Evolutionary conservation across 768 basidiomycete genomes (phyloP).

Genomic region (Agaricus bisporus): DNA sequence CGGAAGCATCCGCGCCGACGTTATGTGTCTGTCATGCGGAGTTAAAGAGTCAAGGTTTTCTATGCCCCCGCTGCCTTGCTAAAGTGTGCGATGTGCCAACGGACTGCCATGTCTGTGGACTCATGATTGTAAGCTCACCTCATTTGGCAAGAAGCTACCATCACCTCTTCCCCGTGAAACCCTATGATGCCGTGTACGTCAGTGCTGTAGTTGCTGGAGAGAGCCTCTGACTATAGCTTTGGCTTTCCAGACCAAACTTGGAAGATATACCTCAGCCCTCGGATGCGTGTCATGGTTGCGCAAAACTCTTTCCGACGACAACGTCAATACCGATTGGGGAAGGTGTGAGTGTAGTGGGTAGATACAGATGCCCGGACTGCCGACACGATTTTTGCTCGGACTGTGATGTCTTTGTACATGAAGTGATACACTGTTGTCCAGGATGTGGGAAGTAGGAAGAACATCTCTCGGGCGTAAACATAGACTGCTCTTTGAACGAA

Average conservation of each 20-base stretch:
- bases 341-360: constrained; percentile 77
- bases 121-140: constrained; percentile 98
- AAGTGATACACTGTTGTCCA: constrained; percentile 92
- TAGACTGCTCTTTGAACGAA: too few species aligned
- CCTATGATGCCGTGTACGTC: constrained; percentile 77
- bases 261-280: constrained; percentile 27
- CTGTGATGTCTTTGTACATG: constrained; percentile 95
- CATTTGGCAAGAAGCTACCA: constrained; percentile 96
- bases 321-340: constrained; percentile 36
- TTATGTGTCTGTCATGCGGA: constrained; percentile 93
- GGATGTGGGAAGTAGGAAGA: constrained; percentile 53
- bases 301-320: constrained; percentile 55
- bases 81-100: constrained; percentile 98
- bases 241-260: constrained; percentile 28
- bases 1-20: constrained; percentile 74
- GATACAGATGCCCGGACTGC: constrained; percentile 90
- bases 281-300: constrained; percentile 73
- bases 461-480: too few species aligned
- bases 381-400: constrained; percentile 85
- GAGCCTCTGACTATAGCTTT: constrained; percentile 1
- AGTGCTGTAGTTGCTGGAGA: not conserved
- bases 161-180: constrained; percentile 91
- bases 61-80: constrained; percentile 89
- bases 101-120: constrained; percentile 93
- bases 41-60: constrained; percentile 87